Percentiles rank a stretch among this genome's conserved stretches.
phyloP scores from a whole-genome alignment of 345 rosid species.

The Camelina neglecta region DNA sequence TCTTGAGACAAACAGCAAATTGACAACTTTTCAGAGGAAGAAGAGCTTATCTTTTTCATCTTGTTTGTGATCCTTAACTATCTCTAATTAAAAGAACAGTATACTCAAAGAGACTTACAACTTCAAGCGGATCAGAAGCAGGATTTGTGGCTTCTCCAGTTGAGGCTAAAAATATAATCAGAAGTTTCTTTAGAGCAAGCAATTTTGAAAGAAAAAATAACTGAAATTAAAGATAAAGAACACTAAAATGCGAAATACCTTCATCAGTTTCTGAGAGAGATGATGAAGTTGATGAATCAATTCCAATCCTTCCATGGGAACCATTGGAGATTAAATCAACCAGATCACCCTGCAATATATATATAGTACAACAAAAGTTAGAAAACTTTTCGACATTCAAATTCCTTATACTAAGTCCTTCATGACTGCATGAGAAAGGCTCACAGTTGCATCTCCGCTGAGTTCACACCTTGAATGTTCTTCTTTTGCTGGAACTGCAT shows the following conservation, averaged over 20 bases:
- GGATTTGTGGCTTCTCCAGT: constrained; percentile 35
- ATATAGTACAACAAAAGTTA: not conserved
- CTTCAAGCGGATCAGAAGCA: constrained; percentile 13
- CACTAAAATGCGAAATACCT: constrained; percentile 21
- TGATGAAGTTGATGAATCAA: constrained; percentile 26
- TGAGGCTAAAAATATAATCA: constrained; percentile 27
- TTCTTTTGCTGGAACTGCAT: constrained; percentile 43
- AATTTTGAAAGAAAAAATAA: constrained; percentile 13
- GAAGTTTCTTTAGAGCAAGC: constrained; percentile 15
- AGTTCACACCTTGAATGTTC: constrained; percentile 36
- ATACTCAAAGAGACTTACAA: constrained; percentile 39
- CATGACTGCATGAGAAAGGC: constrained; percentile 26
- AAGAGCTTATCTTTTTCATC: constrained; percentile 10
- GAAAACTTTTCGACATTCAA: not conserved
- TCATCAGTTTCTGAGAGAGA: constrained; percentile 24
- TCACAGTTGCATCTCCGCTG: constrained; percentile 50
- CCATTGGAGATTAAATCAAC: constrained; percentile 31
- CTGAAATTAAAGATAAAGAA: constrained; percentile 3
- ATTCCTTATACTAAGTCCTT: not conserved
- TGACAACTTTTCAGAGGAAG: not conserved
- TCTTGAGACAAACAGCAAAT: constrained; percentile 26
- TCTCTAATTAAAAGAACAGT: not conserved
- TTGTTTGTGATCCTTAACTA: constrained; percentile 1
- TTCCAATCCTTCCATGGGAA: constrained; percentile 30
- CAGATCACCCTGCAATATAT: constrained; percentile 27